Base-by-base conservation (phyloP, 768 basidiomycete genomes). In the Pleurotus ostreatus region DNA sequence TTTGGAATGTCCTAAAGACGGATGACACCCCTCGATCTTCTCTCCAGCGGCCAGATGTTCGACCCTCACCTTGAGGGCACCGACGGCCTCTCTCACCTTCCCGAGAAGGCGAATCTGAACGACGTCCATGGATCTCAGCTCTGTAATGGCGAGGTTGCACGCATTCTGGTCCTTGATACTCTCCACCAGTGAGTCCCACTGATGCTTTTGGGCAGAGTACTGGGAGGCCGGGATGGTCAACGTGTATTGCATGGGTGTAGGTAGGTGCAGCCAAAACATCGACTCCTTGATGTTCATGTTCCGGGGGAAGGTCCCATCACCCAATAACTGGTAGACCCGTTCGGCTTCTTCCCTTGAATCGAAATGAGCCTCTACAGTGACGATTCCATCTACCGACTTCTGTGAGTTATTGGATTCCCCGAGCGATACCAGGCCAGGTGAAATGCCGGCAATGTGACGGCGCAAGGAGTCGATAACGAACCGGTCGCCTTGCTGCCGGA, bases 41-140 rank as follows among this genome's bases (percentile, higher is more conserved):
- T 80, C 77, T 4, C 84, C 84, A 20, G 71, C 71, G 2, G 74
- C 77, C 39, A 86, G 63, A 51, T 70, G 76, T 64, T 86, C 85
- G 0, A 82, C 79, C 51, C 83, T 70, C 11, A 85, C 83, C 68
- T 85, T 86, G 57, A 86, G 62, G 4, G 75, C 71, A 1, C 85
- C 85, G 1, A 79, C 74, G 1, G 74, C 75, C 60, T 79, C 77
- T 66, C 80, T 80, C 49, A 79, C 78, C 12, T 78, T 71, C 0
- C 84, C 39, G 5, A 13, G 11, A 4, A 53, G 39, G 16, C 51
- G 51, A 15, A 53, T 53, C 51, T 39, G n/a, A 20, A 53, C 39
- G n/a, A 71, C 46, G 70, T 68, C 0, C 30, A 34, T 34, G 30
- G 30, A 9, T 34, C 30, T 34, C 9, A 34, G 30, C 30, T 34